Evolutionary conservation across 2,329 filamentous ascomycete genomes (phyloP), one percentile per base, ranked within the genome.

Genomic region (Escovopsis sp.): DNA sequence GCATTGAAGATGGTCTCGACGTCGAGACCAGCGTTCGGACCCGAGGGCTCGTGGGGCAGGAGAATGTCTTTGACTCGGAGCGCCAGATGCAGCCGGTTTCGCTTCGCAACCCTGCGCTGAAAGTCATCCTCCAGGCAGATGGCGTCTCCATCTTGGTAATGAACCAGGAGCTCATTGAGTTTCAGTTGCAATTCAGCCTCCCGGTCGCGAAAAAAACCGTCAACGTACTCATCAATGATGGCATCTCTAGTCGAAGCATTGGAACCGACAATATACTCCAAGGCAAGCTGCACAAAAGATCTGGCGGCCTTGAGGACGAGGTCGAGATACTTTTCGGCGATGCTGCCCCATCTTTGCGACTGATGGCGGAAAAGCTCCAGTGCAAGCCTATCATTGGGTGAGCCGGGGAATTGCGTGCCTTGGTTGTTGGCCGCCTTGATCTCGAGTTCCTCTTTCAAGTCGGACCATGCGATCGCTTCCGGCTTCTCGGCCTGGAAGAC

Each of bases 291-390:
- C 0, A 65, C 59, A 41, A 68, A 68, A 0, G 42, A 51, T 35
- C 61, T 61, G 12, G 54, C 46, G 4, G 55, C 46, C 0, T 47
- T 36, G 0, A 56, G 47, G 6, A 65, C 54, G 0, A 57, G 45
- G 0, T 54, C 38, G 7, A 69, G 26, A 42, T 69, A 62, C 3
- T 47, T 49, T 15, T 53, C 41, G 1, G 65, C 55, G 19, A 70
- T 63, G 0, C 5, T 26, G 11, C 56, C 51, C 67, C 66, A 70
- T 0, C 60, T 63, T 5, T 45, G 36, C 0, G 62, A 51, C 35
- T 68, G 63, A 9, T 53, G 50, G 23, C 58, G 57, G 47, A 70
- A 69, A 3, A 69, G 49, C 26, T 61, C 52, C 2, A 64, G 50
- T 0, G 53, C 59, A 4, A 68, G 51, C 0, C 59, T 54, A 10